These are phyloP conservation scores for Triticum dicoccoides DNA, from an alignment of 176 grass and related monocot species.

Conservation along the genomic window DNA sequence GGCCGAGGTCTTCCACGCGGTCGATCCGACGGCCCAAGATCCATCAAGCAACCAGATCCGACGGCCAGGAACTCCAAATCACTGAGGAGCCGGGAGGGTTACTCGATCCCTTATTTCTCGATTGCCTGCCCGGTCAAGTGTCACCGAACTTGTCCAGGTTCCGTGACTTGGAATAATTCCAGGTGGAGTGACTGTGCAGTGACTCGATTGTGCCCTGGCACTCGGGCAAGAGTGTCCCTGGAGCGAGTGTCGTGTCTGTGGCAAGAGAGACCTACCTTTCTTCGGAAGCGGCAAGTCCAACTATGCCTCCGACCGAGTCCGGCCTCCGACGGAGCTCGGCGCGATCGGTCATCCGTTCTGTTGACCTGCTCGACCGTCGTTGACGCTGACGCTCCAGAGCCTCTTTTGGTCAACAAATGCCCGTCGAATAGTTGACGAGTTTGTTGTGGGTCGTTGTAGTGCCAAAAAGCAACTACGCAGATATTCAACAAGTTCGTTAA, in stretches of 20 bases:
- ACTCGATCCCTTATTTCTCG: no score
- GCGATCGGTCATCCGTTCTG: not conserved
- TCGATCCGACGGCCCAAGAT: no score
- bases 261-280: not conserved
- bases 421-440: not conserved
- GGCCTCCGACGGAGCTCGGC: not conserved
- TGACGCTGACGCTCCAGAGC: not conserved
- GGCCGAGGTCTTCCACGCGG: no score
- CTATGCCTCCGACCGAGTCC: not conserved
- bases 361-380: not conserved
- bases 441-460: not conserved
- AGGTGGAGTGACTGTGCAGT: not conserved
- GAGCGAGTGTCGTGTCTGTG: not conserved
- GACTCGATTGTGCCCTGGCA: not conserved
- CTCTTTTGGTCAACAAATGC: not conserved
- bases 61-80: no score
- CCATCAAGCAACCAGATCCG: no score
- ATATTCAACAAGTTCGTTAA: not conserved
- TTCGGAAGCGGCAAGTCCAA: not conserved
- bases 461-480: not conserved
- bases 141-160: no score
- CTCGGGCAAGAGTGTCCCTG: not conserved
- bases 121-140: not conserved
- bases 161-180: no score
- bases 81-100: no score